These are phyloP conservation scores for Mrakia blollopis DNA, from an alignment of 768 basidiomycete genomes.

Conservation along the genomic window DNA sequence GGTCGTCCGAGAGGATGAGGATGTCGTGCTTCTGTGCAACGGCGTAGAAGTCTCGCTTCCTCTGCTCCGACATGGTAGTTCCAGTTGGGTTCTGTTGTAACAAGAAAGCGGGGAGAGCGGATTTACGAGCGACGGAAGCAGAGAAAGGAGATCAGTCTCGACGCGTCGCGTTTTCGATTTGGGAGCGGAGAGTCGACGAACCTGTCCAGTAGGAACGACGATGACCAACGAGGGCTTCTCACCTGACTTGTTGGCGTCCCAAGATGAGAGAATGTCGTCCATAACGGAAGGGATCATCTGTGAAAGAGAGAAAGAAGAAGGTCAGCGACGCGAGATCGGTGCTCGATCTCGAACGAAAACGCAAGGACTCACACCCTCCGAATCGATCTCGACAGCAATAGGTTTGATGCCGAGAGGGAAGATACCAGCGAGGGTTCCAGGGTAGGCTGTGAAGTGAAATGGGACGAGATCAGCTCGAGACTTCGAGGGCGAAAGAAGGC, in stretches of 20 bases:
- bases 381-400: constrained; percentile 12
- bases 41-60: constrained; percentile 21
- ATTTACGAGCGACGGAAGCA: no score
- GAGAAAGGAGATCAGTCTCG: not conserved
- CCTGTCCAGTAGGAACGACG: constrained; percentile 25
- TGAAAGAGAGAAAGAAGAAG: not conserved
- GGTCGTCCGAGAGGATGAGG: constrained; percentile 29
- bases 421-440: constrained; percentile 20
- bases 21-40: constrained; percentile 29
- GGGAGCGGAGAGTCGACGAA: not conserved
- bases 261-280: constrained; percentile 23
- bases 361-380: not conserved
- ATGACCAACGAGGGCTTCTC: constrained; percentile 18
- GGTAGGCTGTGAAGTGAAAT: not conserved
- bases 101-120: not conserved
- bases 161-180: no score
- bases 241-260: constrained; percentile 11
- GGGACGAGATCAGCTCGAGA: no score
- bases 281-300: constrained; percentile 20
- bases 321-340: not conserved
- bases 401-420: constrained; percentile 21
- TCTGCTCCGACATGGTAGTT: constrained; percentile 15
- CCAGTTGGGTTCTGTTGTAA: constrained; percentile 25
- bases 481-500: not conserved
- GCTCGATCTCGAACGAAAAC: no score